phyloP scores from a whole-genome alignment of 1,139 yeast species.

The Fermentozyma sake region DNA sequence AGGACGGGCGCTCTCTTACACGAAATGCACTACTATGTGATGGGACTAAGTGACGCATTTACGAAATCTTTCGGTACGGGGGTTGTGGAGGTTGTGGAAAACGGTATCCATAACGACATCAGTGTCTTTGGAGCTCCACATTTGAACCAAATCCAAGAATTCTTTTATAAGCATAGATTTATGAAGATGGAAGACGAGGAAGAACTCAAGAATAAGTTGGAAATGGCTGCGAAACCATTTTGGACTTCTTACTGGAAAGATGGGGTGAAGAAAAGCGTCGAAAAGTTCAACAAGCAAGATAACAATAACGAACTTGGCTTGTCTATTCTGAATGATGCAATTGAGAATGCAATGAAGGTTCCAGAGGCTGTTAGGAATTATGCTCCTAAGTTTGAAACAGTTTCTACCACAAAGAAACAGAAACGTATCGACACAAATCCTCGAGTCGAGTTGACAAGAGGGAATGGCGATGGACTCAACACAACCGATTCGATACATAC shows the following conservation, averaged over 20 bases:
- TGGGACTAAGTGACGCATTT: slow-evolving; percentile 38
- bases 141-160: slow-evolving; percentile 46
- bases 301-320: slow-evolving; percentile 14
- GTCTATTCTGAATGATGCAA: slow-evolving; percentile 1
- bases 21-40: slow-evolving; percentile 57
- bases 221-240: slow-evolving; percentile 32
- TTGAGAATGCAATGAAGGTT: slow-evolving; percentile 4
- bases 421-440: slow-evolving; percentile 1
- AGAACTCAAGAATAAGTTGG: slow-evolving; percentile 24
- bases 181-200: slow-evolving; percentile 23
- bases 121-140: slow-evolving; percentile 61
- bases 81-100: too few species aligned
- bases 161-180: slow-evolving; percentile 51
- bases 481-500: slow-evolving; percentile 15
- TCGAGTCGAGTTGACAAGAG: slow-evolving; percentile 8
- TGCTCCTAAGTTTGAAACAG: too few species aligned
- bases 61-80: slow-evolving; percentile 43
- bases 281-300: slow-evolving; percentile 28
- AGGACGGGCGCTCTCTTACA: slow-evolving; percentile 51
- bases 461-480: slow-evolving; percentile 17
- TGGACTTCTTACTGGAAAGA: slow-evolving; percentile 54
- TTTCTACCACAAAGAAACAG: slow-evolving; percentile 2
- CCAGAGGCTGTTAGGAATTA: slow-evolving; percentile 11
- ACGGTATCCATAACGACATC: slow-evolving; percentile 20
- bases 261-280: slow-evolving; percentile 28